phyloP scores from a whole-genome alignment of 768 basidiomycete genomes.

The Trichaptum fuscoviolaceum region DNA sequence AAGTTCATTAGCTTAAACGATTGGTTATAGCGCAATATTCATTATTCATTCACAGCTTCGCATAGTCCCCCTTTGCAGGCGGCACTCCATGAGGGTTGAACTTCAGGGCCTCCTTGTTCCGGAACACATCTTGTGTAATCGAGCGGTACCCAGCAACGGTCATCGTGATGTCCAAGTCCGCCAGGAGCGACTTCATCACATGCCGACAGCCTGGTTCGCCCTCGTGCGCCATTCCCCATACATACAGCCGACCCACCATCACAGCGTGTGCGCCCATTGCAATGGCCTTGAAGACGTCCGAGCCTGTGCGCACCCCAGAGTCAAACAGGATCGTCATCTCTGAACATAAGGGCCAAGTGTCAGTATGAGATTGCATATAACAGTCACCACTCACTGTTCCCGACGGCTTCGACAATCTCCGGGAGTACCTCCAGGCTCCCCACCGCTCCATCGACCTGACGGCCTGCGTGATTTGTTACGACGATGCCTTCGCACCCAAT shows the following conservation, averaged over 20 bases:
- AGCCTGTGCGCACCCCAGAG: conserved; percentile 44
- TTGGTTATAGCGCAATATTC: too few relatives aligned
- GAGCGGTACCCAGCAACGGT: conserved; percentile 36
- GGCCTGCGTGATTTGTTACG: conserved; percentile 49
- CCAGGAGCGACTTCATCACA: conserved; percentile 47
- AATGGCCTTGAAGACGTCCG: conserved; percentile 53
- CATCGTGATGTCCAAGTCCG: conserved; percentile 42
- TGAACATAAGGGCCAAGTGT: conserved; percentile 9
- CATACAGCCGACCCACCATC: conserved; percentile 41
- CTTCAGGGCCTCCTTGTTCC: conserved; percentile 28
- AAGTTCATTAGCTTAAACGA: too few relatives aligned
- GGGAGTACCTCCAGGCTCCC: conserved; percentile 45
- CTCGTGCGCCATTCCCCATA: conserved; percentile 50
- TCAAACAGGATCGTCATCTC: conserved; percentile 49
- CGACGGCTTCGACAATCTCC: conserved; percentile 47
- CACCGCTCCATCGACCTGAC: conserved; percentile 54
- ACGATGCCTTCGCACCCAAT: conserved; percentile 49
- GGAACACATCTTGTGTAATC: conserved; percentile 26
- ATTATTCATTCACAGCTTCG: conserved; percentile 21
- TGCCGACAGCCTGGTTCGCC: conserved; percentile 48
- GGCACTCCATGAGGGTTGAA: conserved; percentile 29
- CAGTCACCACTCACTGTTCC: conserved; percentile 32
- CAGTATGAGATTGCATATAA: neutral
- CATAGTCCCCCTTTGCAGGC: conserved; percentile 26
- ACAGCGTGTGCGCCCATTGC: conserved; percentile 52